Base-by-base conservation (phyloP, 2,329 filamentous ascomycete genomes). In the Sclerotinia borealis region DNA sequence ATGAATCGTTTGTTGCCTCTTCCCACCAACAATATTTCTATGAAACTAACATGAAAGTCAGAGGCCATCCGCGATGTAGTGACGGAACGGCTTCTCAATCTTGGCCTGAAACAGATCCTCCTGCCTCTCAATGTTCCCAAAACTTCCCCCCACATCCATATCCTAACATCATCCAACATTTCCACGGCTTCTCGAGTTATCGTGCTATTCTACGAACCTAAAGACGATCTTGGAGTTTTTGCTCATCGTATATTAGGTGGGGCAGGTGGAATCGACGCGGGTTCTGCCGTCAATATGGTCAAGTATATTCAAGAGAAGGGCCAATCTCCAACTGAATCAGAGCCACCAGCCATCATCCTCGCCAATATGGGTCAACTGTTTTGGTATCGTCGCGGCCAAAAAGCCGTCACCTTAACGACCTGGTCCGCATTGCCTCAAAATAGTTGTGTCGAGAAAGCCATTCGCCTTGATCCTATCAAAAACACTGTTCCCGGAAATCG, bases 291-390 rank as follows among this genome's bases (percentile, higher is more conserved):
- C 36, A 82, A 85, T 13, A 78, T 93, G 63, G 81, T 88, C 29
- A 74, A 79, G 41, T 76, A 74, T 15, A 75, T 87, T 5, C 69
- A 74, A 54, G 50, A 64, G 9, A 66, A 67, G 17, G 22, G 36
- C 1, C 65, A 66, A 22, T 66, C 65, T 2, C 31, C 65, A 19
- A 56, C 56, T 10, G 66, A 68, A 41, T 59, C 73, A 5, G 67
- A 74, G 0, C 67, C 77, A 1, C 85, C 82, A 0, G 89, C 83
- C 3, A 77, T 97, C 63, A 77, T 97, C 34, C 78, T 96, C 31
- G 84, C 91, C 51, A 97, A 96, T 73, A 80, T 85, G 4, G 91
- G 91, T 5, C 87, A 96, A 76, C 78, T 90, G 22, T 79, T 87
- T 70, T 97, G 91, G 87, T 91, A 89, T 74, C 85, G 89, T 47